Percentiles rank a stretch among this genome's conserved stretches.
These are phyloP conservation scores for Trichoderma parareesei DNA, from an alignment of 495 filamentous ascomycete genomes.

Conservation along the genomic window DNA sequence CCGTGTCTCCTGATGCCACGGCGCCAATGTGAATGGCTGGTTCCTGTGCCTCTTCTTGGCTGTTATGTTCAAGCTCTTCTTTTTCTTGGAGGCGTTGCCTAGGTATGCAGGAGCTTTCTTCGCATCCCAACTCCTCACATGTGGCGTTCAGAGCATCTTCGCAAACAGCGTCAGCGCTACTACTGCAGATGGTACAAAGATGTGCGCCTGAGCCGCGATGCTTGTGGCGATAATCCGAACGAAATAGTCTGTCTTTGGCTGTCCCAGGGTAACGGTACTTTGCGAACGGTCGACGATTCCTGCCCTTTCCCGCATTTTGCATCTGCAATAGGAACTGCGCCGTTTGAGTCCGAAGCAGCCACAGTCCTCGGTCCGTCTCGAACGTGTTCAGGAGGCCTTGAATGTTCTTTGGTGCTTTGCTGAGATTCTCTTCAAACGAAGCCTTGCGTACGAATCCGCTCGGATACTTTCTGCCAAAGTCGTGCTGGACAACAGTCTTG, in stretches of 20 bases:
- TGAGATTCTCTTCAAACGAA: slow-evolving; percentile 24
- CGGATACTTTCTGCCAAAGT: slow-evolving; percentile 30
- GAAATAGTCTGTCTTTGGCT: slow-evolving; percentile 24
- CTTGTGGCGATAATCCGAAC: slow-evolving; percentile 25
- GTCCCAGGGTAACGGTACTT: slow-evolving; percentile 18
- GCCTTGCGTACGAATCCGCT: slow-evolving; percentile 25
- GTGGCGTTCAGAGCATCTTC: slow-evolving; percentile 4
- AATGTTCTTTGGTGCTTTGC: slow-evolving; percentile 27
- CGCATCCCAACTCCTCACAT: slow-evolving; percentile 17
- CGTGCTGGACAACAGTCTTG: slow-evolving; percentile 29
- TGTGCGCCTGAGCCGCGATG: slow-evolving; percentile 16
- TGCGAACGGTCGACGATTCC: not conserved
- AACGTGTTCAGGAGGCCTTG: slow-evolving; percentile 21
- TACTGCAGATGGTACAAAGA: not conserved
- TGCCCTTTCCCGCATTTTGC: slow-evolving; percentile 3
- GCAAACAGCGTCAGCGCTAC: slow-evolving; percentile 5
- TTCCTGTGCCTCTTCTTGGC: not conserved
- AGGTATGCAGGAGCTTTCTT: slow-evolving; percentile 13
- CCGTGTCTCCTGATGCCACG: slow-evolving; percentile 22
- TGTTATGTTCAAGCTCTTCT: not conserved
- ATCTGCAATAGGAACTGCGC: slow-evolving; percentile 16
- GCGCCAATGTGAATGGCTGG: not conserved
- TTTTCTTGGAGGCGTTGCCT: slow-evolving; percentile 6
- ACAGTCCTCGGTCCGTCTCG: slow-evolving; percentile 11
- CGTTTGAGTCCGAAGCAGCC: slow-evolving; percentile 17